Percentiles rank a stretch among this genome's conserved stretches.
Conservation (phyloP, 768 basidiomycete genomes). For the Lactifluus rugatus region DNA sequence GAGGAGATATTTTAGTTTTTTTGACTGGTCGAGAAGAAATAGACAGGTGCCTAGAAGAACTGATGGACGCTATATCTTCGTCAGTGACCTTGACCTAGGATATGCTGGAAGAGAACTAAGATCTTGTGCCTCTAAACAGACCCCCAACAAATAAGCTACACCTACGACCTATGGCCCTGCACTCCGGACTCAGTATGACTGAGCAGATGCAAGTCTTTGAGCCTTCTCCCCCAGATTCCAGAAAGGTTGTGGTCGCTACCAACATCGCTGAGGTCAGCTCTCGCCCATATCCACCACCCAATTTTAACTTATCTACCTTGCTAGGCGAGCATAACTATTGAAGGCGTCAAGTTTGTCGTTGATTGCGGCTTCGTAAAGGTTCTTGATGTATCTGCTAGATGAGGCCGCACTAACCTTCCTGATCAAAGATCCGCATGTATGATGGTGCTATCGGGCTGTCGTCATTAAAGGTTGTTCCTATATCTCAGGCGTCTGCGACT, state of each 20-base stretch:
- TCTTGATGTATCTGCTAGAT: neutral
- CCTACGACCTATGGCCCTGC: conserved; percentile 64
- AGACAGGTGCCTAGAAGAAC: conserved; percentile 71
- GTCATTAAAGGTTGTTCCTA: conserved; percentile 72
- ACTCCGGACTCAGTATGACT: conserved; percentile 80
- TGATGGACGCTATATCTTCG: conserved; percentile 49
- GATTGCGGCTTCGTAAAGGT: conserved; percentile 97
- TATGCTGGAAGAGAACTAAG: conserved; percentile 4
- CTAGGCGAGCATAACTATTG: conserved; percentile 93
- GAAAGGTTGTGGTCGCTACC: conserved; percentile 89
- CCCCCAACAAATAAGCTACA: conserved; percentile 46
- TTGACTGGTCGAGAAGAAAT: conserved; percentile 96
- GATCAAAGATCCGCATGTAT: conserved; percentile 69
- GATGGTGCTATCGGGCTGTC: conserved; percentile 82
- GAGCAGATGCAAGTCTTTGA: conserved; percentile 86
- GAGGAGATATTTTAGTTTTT: conserved; percentile 90
- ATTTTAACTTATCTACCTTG: neutral
- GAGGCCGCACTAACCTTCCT: neutral
- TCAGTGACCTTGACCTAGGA: conserved; percentile 5
- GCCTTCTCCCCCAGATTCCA: conserved; percentile 56
- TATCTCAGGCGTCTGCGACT: conserved; percentile 80
- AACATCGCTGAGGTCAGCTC: conserved; percentile 83
- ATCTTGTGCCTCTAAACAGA: conserved; percentile 24
- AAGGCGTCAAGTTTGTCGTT: conserved; percentile 88
- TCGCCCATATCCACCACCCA: neutral